Evolutionary conservation across 192 early-diverging fungal genomes (phyloP), one percentile per base, ranked within the genome.

Genomic region (Linnemannia schmuckeri): DNA sequence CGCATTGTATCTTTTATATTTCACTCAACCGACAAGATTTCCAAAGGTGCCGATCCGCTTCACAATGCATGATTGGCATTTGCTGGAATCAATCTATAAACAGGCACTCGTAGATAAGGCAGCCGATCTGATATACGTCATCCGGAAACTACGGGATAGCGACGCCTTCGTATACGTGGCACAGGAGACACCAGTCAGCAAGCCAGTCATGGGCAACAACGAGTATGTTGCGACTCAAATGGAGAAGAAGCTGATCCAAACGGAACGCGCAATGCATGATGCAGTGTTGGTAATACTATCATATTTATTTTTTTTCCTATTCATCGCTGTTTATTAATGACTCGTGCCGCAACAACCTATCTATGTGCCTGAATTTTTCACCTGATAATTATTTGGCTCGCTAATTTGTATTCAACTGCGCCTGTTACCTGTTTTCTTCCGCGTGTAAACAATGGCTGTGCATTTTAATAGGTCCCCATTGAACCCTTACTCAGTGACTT

Each of bases 21-120:
- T 71, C 27, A 87, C 85, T 22, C 85, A 87, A 27, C 79, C 85
- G 17, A 27, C 47, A 12, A 20, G 54, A 6, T 70, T 75, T 42
- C 74, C 63, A 30, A 78, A 74, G 49, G 37, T 61, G 0, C 30
- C 79, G 0, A 81, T 87, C 54, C 79, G 72, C 2, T 40, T 87
- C 7, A 78, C 79, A 1, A 77, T 63, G 13, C 1, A 44, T 4
- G n/a, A 22, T 4, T 75, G 72, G 71, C 20, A 70, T 47, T 75
- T 47, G 6, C 35, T 87, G 0, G 41, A 87, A 27, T 12, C n/a
- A 0, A 27, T 87, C 6, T 87, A 87, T 42, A 18, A 81, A 44
- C 20, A 38, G 13, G 85, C 69, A 17, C 74, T 78, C 22, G 42
- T 75, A 1, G 7, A 75, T 22, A 41, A 69, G 3, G 70, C 72